phyloP scores from a whole-genome alignment of 805 yeast species.

The Candida taoyuanica region DNA sequence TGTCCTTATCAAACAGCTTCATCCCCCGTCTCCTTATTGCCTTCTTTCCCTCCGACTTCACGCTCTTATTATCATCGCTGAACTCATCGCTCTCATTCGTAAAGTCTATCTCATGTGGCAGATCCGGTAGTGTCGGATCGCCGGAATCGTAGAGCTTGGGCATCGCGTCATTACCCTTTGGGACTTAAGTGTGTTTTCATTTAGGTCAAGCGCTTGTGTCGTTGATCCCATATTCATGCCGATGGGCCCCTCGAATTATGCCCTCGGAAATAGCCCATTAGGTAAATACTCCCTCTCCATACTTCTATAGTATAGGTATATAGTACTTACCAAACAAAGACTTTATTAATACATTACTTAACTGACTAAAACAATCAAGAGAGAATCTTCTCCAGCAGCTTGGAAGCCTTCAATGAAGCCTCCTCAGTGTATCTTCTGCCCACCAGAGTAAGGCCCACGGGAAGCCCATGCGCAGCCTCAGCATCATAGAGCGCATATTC shows the following conservation, averaged over 20 bases:
- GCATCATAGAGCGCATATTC: slow-evolving; percentile 31
- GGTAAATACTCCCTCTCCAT: no score
- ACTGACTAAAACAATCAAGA: no score
- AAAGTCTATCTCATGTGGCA: slow-evolving; percentile 28
- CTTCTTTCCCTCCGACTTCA: slow-evolving; percentile 1
- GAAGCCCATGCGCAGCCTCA: slow-evolving; percentile 49
- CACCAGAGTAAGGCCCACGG: slow-evolving; percentile 45
- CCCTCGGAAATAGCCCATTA: no score
- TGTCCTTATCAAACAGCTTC: slow-evolving; percentile 5
- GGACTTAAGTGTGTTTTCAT: no score
- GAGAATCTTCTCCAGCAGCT: slow-evolving; percentile 29
- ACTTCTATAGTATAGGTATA: no score
- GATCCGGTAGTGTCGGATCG: slow-evolving; percentile 37
- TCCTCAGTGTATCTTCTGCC: slow-evolving; percentile 51
- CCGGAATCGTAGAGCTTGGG: slow-evolving; percentile 34
- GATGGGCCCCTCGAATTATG: no score
- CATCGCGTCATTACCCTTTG: slow-evolving; percentile 1
- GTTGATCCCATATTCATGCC: no score
- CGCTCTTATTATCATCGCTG: slow-evolving; percentile 13
- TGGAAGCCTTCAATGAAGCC: slow-evolving; percentile 40
- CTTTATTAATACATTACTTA: no score
- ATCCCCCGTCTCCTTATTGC: slow-evolving; percentile 8
- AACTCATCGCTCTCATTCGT: slow-evolving; percentile 24
- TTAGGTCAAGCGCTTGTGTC: no score
- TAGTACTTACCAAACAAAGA: no score